Evolutionary conservation across 2,329 filamentous ascomycete species (phyloP).

Genomic region (Cladosporium velox): DNA sequence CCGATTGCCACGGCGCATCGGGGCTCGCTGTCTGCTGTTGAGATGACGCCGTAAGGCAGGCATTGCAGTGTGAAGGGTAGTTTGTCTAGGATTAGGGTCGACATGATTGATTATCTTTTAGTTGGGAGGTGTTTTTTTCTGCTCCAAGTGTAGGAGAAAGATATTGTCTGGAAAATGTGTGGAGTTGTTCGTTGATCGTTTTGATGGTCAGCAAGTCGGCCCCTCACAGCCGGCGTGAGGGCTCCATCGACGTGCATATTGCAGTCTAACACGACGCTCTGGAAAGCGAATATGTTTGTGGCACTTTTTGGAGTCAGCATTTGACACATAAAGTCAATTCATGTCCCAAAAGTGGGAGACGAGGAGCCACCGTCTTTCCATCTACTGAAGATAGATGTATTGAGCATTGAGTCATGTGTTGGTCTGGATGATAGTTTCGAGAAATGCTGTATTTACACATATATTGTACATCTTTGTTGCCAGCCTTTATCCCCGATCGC

Average conservation of each 20-base stretch:
- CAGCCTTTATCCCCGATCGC: neutral
- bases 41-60: constrained; percentile 36
- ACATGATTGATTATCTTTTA: constrained; percentile 22
- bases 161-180: neutral
- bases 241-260: constrained; percentile 1
- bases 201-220: constrained; percentile 10
- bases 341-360: neutral
- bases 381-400: neutral
- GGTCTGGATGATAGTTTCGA: neutral
- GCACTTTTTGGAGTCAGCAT: neutral
- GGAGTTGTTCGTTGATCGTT: neutral
- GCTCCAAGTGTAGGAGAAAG: too few relatives aligned
- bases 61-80: constrained; percentile 33
- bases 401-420: neutral
- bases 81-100: constrained; percentile 27
- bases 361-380: neutral
- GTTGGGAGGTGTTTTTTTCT: neutral
- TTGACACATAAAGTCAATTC: neutral
- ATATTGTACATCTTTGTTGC: constrained; percentile 7
- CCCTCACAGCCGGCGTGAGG: constrained; percentile 1
- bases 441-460: constrained; percentile 15
- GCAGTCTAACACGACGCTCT: too few relatives aligned
- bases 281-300: neutral
- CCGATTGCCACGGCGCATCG: constrained; percentile 37
- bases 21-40: constrained; percentile 29